Conservation (phyloP, 768 basidiomycete genomes). For the Scleroderma citrinum region DNA sequence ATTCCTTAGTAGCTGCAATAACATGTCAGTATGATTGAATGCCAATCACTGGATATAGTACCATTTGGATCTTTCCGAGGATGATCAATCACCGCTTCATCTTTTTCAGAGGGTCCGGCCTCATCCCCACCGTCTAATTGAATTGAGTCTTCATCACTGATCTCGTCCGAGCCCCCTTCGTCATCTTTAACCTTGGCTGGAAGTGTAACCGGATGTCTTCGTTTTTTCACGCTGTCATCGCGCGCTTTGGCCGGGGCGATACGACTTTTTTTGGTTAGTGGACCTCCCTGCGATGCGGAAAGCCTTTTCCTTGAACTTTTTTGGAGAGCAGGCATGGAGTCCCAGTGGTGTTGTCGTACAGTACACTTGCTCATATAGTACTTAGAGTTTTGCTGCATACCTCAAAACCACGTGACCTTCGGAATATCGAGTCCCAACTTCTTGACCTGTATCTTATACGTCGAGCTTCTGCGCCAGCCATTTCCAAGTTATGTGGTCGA, state of each 20-base stretch:
- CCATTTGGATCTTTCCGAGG: constrained; percentile 54
- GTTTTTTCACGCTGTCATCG: constrained; percentile 42
- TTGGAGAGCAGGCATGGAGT: constrained; percentile 36
- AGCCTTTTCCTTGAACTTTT: constrained; percentile 48
- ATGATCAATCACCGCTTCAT: constrained; percentile 27
- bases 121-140: background rate
- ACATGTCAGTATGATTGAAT: constrained; percentile 3
- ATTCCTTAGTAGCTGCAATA: constrained; percentile 52
- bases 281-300: constrained; percentile 41
- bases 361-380: background rate
- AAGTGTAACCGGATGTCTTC: constrained; percentile 56
- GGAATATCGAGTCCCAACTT: background rate
- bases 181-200: constrained; percentile 27
- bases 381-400: background rate
- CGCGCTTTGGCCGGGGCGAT: constrained; percentile 21
- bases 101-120: constrained; percentile 16
- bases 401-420: background rate
- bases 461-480: no score
- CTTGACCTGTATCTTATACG: no score
- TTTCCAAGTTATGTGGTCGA: no score
- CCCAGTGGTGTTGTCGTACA: background rate
- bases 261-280: constrained; percentile 49
- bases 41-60: constrained; percentile 18
- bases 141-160: no score
- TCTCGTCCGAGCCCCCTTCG: constrained; percentile 25